Conservation (phyloP, 2,329 filamentous ascomycete genomes). For the Colletotrichum cordylinicola region DNA sequence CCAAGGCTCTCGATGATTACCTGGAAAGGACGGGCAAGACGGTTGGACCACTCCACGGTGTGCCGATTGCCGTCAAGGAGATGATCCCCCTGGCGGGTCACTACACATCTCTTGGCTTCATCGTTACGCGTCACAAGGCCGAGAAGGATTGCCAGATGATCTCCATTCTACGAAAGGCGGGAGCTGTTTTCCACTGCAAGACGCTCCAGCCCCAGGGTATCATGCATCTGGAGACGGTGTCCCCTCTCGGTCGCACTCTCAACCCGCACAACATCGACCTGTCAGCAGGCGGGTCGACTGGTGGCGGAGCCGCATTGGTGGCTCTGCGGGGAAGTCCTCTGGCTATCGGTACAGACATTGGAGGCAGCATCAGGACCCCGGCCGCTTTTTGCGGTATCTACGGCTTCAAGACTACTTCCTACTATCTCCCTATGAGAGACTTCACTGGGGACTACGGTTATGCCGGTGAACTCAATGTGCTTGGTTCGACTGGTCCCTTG, state of each 20-base stretch:
- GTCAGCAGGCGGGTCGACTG: constrained; percentile 68
- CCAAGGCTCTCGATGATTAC: constrained; percentile 45
- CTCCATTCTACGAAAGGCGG: constrained; percentile 58
- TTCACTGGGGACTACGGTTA: constrained; percentile 27
- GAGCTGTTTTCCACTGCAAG: constrained; percentile 70
- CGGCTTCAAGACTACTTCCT: constrained; percentile 28
- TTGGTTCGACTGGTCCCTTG: constrained; percentile 39
- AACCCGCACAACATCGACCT: constrained; percentile 67
- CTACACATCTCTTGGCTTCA: constrained; percentile 57
- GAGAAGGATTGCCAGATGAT: constrained; percentile 61
- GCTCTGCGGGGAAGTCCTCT: constrained; percentile 44
- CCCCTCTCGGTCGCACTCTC: constrained; percentile 65
- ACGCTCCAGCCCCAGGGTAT: constrained; percentile 71
- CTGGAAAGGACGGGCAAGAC: constrained; percentile 42
- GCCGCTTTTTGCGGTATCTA: constrained; percentile 38
- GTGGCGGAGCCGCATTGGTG: constrained; percentile 54
- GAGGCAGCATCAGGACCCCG: constrained; percentile 43
- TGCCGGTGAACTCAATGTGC: constrained; percentile 38
- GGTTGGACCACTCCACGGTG: constrained; percentile 64
- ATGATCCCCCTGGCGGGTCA: constrained; percentile 60
- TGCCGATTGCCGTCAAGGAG: constrained; percentile 58
- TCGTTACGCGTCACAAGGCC: constrained; percentile 53
- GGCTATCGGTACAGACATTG: constrained; percentile 47
- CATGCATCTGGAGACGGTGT: constrained; percentile 62
- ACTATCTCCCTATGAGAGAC: constrained; percentile 29